Evolutionary conservation across 2,329 filamentous ascomycete species (phyloP).

Genomic region (Achaetomium macrosporum): DNA sequence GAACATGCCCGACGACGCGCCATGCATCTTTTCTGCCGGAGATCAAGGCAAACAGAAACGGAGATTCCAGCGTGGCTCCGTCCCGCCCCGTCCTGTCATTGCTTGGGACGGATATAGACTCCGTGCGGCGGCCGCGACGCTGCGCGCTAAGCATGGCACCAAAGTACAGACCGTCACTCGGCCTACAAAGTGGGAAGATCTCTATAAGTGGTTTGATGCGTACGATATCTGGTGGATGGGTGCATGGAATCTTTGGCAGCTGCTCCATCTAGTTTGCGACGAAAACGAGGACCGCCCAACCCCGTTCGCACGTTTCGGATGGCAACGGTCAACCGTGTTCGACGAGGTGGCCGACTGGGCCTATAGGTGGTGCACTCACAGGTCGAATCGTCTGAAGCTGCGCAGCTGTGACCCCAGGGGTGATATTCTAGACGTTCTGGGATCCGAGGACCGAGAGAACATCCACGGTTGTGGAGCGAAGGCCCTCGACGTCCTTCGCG

Average conservation of each 20-base stretch:
- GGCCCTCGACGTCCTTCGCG: constrained; percentile 2
- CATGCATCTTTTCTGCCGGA: constrained; percentile 17
- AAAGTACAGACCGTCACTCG: constrained; percentile 25
- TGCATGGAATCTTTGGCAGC: constrained; percentile 43
- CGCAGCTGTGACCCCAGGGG: constrained; percentile 25
- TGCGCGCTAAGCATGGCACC: not conserved
- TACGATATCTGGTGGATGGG: constrained; percentile 43
- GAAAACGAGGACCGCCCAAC: constrained; percentile 10
- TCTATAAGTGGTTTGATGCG: constrained; percentile 45
- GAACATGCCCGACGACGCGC: constrained; percentile 27
- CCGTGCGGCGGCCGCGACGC: not conserved
- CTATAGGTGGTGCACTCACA: constrained; percentile 32
- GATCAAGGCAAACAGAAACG: not conserved
- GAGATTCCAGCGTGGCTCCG: not conserved
- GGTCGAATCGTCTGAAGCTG: constrained; percentile 31
- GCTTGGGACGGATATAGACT: constrained; percentile 20
- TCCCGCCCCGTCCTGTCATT: not conserved
- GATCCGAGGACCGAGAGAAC: not conserved
- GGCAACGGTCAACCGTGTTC: not conserved
- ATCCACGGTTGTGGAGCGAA: not conserved
- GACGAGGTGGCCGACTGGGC: constrained; percentile 30
- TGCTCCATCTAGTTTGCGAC: constrained; percentile 24
- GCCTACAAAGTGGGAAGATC: constrained; percentile 29
- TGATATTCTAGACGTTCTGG: constrained; percentile 12
- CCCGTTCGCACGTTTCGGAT: not conserved